Conservation (phyloP, 164 flowering plant species). For the Annona cherimola region DNA sequence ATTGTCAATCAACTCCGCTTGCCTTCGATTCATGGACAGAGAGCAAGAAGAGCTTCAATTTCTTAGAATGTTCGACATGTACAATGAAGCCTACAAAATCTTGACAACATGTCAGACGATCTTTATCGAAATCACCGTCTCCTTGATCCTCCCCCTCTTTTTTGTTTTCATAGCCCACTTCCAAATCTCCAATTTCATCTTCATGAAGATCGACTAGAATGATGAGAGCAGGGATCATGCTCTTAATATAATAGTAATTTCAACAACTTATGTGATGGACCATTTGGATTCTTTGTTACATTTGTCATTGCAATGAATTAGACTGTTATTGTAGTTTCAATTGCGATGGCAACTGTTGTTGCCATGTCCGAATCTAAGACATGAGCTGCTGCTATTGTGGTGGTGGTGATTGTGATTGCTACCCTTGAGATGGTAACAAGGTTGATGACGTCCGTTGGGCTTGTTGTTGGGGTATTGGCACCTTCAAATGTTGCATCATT, state of each 20-base stretch:
- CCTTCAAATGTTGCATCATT: conserved; percentile 54
- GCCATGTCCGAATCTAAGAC: conserved; percentile 49
- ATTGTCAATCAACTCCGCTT: neutral
- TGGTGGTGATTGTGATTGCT: conserved; percentile 49
- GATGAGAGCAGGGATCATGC: conserved; percentile 2
- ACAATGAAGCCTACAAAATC: conserved; percentile 37
- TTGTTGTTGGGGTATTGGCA: conserved; percentile 47
- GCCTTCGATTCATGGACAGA: conserved; percentile 28
- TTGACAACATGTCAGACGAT: conserved; percentile 32
- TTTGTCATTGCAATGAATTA: conserved; percentile 49
- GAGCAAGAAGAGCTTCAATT: conserved; percentile 49
- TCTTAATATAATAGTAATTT: no score
- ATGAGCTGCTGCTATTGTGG: conserved; percentile 44
- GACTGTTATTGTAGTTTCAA: conserved; percentile 69
- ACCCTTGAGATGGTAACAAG: conserved; percentile 52
- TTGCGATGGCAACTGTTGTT: conserved; percentile 60
- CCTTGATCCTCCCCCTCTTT: conserved; percentile 62
- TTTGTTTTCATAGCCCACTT: conserved; percentile 48
- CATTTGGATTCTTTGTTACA: conserved; percentile 73
- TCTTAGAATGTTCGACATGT: conserved; percentile 36
- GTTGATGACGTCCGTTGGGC: conserved; percentile 20
- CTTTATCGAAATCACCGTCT: conserved; percentile 45
- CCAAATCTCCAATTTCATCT: conserved; percentile 31
- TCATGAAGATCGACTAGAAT: conserved; percentile 21
- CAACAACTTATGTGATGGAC: conserved; percentile 51